Evolutionary conservation across 1,284 basidiomycete species (phyloP), one percentile per base, ranked within the genome.

Genomic region (Cutaneotrichosporon sp.): DNA sequence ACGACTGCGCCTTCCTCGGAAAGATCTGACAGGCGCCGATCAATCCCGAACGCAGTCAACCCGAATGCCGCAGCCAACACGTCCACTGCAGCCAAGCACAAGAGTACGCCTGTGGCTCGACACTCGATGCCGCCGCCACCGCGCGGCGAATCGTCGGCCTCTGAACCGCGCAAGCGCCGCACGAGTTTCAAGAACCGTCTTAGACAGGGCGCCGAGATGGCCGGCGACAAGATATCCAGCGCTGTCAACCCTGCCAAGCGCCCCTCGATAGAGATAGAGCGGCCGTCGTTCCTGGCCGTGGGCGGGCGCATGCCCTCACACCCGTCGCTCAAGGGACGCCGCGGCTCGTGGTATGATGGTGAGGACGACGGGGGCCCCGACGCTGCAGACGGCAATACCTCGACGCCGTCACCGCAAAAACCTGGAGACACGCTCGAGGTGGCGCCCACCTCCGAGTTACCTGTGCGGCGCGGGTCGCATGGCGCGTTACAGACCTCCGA

Each of bases 111-210:
- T 22, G 42, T 26, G 22, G 17, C 22, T 17, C 21, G 42, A 15
- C 22, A 21, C 42, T 43, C 42, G 3, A 26, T 43, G 56, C 69
- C 70, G 12, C 62, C 67, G 3, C 61, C 60, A 7, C 52, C 62
- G 20, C 42, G 55, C 18, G 40, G 46, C 40, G 45, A 51, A 39
- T 18, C 20, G 39, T 41, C 39, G 9, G 39, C 39, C 4, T 8
- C 39, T 9, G 39, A n/a, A 41, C 26, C 46, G 4, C 23, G 37
- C 10, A 50, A 50, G 22, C 57, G 10, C 8, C 63, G 69, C 44
- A 61, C 69, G n/a, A 72, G 70, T 44, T 55, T 73, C 33, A 73
- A 70, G 54, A 68, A 68, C 48, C 65, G 64, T 7, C 43, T 72
- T 14, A 63, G 64, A 38, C 64, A 65, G 35, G 59, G 61, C 15